phyloP scores from a whole-genome alignment of 352 stramenopile genomes.

The Globisporangium acanthophoron region DNA sequence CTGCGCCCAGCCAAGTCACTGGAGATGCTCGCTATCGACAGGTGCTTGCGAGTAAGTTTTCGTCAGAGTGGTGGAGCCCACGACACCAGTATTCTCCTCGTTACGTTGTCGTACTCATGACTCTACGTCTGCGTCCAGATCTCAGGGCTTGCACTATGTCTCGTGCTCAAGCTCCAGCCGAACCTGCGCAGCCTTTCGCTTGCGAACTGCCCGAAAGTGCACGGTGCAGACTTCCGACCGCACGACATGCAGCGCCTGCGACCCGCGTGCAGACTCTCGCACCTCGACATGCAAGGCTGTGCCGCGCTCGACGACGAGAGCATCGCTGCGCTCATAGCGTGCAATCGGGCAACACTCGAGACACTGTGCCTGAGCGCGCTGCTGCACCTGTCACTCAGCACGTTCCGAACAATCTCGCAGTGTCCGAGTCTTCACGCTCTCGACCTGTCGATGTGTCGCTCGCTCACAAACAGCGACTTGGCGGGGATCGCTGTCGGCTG shows the following conservation, averaged over 20 bases:
- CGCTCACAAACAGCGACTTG: slow-evolving; percentile 53
- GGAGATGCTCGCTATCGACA: slow-evolving; percentile 35
- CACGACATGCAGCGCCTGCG: slow-evolving; percentile 8
- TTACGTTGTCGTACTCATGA: neutral
- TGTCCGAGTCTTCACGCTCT: slow-evolving; percentile 52
- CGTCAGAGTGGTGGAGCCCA: neutral
- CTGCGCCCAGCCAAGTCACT: slow-evolving; percentile 35
- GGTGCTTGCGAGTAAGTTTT: slow-evolving; percentile 52
- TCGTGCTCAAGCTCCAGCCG: slow-evolving; percentile 51
- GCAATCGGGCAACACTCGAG: slow-evolving; percentile 43
- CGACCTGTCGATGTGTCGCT: slow-evolving; percentile 72
- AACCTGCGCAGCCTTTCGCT: slow-evolving; percentile 45
- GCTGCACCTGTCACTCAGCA: slow-evolving; percentile 33
- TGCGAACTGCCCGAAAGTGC: slow-evolving; percentile 58
- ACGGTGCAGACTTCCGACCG: slow-evolving; percentile 35
- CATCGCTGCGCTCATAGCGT: slow-evolving; percentile 35
- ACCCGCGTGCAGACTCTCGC: slow-evolving; percentile 20
- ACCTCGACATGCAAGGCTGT: slow-evolving; percentile 51
- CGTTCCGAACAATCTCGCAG: slow-evolving; percentile 57
- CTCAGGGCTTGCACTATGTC: slow-evolving; percentile 45
- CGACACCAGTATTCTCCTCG: too few relatives aligned
- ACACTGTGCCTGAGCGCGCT: slow-evolving; percentile 62
- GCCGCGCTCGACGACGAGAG: slow-evolving; percentile 40
- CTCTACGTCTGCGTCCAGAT: slow-evolving; percentile 21
- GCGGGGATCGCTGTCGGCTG: slow-evolving; percentile 36